Percentiles rank a stretch among this genome's conserved stretches.
phyloP scores from a whole-genome alignment of 1,284 basidiomycete genomes.

The Mycosarcoma mackinlayi region DNA sequence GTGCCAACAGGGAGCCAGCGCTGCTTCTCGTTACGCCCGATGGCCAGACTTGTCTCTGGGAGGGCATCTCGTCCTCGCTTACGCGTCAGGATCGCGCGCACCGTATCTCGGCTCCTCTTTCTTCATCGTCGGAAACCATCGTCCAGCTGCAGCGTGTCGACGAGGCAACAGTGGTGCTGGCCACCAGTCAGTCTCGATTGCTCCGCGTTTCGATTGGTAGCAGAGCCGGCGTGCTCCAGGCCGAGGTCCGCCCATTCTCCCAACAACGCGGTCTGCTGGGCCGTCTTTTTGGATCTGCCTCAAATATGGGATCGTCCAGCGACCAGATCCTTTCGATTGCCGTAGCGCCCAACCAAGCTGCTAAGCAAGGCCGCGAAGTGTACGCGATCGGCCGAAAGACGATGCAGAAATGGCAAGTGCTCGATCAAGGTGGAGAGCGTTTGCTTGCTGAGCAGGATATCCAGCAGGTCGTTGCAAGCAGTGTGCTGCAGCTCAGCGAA shows the following conservation, averaged over 20 bases:
- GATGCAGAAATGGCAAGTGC: constrained; percentile 64
- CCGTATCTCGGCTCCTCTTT: constrained; percentile 30
- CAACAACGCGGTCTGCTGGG: constrained; percentile 60
- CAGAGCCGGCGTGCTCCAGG: constrained; percentile 49
- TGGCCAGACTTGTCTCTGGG: constrained; percentile 53
- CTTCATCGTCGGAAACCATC: constrained; percentile 35
- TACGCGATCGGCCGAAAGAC: constrained; percentile 56
- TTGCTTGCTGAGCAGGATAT: constrained; percentile 63
- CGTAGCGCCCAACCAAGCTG: constrained; percentile 31
- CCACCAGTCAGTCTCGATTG: constrained; percentile 54
- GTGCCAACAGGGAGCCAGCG: constrained; percentile 49
- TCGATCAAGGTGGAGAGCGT: constrained; percentile 53
- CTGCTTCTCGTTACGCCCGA: constrained; percentile 49
- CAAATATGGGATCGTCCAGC: constrained; percentile 33
- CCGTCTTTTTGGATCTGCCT: constrained; percentile 55
- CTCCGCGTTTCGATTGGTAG: constrained; percentile 47
- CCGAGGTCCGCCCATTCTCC: constrained; percentile 47
- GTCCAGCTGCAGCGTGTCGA: constrained; percentile 46
- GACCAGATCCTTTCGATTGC: constrained; percentile 53
- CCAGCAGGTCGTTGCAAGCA: constrained; percentile 55
- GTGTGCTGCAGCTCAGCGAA: constrained; percentile 44
- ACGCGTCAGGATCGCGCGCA: constrained; percentile 41
- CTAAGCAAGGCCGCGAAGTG: constrained; percentile 41
- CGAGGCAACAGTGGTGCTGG: constrained; percentile 36
- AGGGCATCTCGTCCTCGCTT: constrained; percentile 54